Conservation (phyloP, 805 yeast species). For the Kazachstania taianensis region DNA sequence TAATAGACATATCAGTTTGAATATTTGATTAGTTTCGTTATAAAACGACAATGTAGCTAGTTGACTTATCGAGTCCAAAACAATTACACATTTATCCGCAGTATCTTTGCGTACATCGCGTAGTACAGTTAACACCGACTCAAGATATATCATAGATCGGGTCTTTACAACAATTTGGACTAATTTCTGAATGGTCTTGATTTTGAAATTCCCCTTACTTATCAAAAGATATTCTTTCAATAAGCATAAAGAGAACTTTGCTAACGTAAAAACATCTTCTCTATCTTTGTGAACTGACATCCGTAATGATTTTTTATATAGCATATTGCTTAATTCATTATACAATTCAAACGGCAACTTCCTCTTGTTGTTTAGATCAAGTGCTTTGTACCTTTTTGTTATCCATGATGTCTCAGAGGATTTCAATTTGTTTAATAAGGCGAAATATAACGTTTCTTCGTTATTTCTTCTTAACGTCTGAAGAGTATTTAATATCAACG, state of each 20-base stretch:
- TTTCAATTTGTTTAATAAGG: conserved; percentile 15
- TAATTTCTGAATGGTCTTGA: conserved; percentile 13
- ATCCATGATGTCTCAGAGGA: conserved; percentile 18
- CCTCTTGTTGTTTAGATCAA: conserved; percentile 1
- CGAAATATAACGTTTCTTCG: conserved; percentile 13
- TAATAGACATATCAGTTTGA: conserved; percentile 9
- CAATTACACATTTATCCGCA: too few relatives aligned
- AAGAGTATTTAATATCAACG: conserved; percentile 15
- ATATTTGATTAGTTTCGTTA: conserved; percentile 15
- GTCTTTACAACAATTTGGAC: conserved; percentile 10
- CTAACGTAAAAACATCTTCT: conserved; percentile 8
- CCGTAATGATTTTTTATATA: conserved; percentile 11
- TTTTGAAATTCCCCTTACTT: not conserved
- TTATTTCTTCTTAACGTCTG: conserved; percentile 16
- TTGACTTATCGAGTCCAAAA: too few relatives aligned
- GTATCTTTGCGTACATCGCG: not conserved
- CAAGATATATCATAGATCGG: conserved; percentile 11
- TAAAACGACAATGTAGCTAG: conserved; percentile 14
- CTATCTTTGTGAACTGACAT: not conserved
- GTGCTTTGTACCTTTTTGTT: conserved; percentile 7
- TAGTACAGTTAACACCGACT: not conserved
- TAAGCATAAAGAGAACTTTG: conserved; percentile 16
- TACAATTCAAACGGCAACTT: conserved; percentile 20
- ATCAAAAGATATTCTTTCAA: conserved; percentile 8
- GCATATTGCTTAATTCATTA: conserved; percentile 20